phyloP scores from a whole-genome alignment of 2,329 filamentous ascomycete genomes.

The Stemphylium vesicarium region DNA sequence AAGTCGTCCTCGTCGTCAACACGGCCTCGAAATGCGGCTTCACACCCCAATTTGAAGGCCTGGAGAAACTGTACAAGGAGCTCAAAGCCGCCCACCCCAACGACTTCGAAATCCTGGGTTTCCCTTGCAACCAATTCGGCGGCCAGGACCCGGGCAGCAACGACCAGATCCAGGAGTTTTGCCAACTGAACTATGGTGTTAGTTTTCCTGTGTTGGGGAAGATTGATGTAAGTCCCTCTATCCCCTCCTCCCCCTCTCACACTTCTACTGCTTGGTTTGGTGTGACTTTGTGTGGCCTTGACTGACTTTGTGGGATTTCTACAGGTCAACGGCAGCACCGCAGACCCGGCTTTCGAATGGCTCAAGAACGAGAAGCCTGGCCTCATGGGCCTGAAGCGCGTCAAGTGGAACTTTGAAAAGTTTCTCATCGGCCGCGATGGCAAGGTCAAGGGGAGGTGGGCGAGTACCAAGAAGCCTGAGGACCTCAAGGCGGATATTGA shows the following conservation, averaged over 20 bases:
- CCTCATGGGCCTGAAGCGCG: slow-evolving; percentile 81
- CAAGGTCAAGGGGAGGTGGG: slow-evolving; percentile 84
- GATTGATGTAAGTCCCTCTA: slow-evolving; percentile 68
- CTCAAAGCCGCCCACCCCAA: slow-evolving; percentile 72
- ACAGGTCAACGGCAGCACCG: slow-evolving; percentile 75
- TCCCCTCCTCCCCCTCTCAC: slow-evolving; percentile 4
- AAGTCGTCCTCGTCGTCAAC: slow-evolving; percentile 96
- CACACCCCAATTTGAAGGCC: slow-evolving; percentile 90
- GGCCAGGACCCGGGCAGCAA: slow-evolving; percentile 82
- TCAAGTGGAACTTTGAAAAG: slow-evolving; percentile 99
- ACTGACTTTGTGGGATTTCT: no score
- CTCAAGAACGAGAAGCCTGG: slow-evolving; percentile 76
- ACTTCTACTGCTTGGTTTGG: no score
- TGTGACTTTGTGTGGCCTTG: no score
- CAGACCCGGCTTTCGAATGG: slow-evolving; percentile 81
- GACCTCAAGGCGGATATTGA: slow-evolving; percentile 75
- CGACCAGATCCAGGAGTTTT: slow-evolving; percentile 71
- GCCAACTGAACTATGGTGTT: slow-evolving; percentile 93
- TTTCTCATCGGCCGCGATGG: slow-evolving; percentile 89
- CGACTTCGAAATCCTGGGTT: slow-evolving; percentile 87
- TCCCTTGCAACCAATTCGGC: slow-evolving; percentile 98
- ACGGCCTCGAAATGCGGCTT: slow-evolving; percentile 99
- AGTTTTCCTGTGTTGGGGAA: slow-evolving; percentile 91
- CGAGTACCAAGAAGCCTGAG: slow-evolving; percentile 86
- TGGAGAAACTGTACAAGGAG: slow-evolving; percentile 87